Evolutionary conservation across 495 filamentous ascomycete genomes (phyloP), one percentile per base, ranked within the genome.

Genomic region (Penicillium ochrochloron): DNA sequence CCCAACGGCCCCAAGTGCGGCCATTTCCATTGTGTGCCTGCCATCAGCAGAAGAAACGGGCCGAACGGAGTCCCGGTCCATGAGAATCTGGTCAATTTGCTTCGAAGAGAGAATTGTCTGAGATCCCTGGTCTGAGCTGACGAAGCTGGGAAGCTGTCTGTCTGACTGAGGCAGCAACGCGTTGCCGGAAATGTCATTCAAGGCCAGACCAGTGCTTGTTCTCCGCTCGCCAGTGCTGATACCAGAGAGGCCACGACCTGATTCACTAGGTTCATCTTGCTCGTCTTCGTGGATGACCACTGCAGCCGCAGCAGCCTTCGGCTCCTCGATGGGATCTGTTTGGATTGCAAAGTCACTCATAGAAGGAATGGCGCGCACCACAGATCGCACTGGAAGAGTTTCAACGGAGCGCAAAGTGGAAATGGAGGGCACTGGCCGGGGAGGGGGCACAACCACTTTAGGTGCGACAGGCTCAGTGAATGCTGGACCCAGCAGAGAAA

Each of bases 21-120:
- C 73, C 62, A 71, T 58, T 29, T 79, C 74, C 44, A 67, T 74
- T 21, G 73, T 64, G 46, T 67, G 68, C 56, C 72, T 73, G 64
- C 75, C 72, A 53, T 78, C 74, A 23, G 71, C 65, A 5, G 78
- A 76, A 62, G 77, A 75, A 23, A 76, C 52, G 19, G 75, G 75
- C 58, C 68, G 73, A 59, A 52, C 46, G 55, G 71, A 69, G 21
- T 71, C 67, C 61, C 80, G 76, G 41, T 80, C 80, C 66, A 83
- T 83, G 15, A 92, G 74, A 58, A 92, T 77, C 54, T 84, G 83
- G 61, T 93, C 90, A 61, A 94, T 88, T 53, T 86, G 86, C 46
- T 89, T 84, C 0, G 88, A 86, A 15, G 91, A 93, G 37, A 94
- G 75, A 9, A 87, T 79, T 37, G 92, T 94, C 75, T 96, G 92